Percentiles rank a stretch among this genome's conserved stretches.
Evolutionary conservation across 257 asterid species (phyloP).

Genomic region (Gardenia jasminoides): DNA sequence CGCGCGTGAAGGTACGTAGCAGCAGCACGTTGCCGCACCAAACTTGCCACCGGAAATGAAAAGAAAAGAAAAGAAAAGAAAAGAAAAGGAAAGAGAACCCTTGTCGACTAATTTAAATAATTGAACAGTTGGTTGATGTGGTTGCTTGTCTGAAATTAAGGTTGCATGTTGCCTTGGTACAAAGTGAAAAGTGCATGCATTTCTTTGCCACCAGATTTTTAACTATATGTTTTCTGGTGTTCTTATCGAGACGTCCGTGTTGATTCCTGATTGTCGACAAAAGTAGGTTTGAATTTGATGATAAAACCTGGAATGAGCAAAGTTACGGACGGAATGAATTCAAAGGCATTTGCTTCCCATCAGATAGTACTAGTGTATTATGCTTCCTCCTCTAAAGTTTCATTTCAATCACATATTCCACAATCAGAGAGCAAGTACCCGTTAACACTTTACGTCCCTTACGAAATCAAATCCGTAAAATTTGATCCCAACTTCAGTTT

Average conservation of each 20-base stretch:
- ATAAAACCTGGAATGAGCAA: neutral
- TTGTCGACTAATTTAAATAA: too few relatives aligned
- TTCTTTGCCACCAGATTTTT: neutral
- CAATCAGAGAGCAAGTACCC: neutral
- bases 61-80: neutral
- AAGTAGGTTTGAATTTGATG: neutral
- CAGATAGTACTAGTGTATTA: neutral
- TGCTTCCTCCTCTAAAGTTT: neutral
- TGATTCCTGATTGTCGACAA: constrained; percentile 1
- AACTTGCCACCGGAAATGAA: neutral
- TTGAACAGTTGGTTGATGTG: neutral
- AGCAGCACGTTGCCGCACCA: neutral
- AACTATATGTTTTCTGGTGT: neutral
- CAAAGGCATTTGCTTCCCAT: neutral
- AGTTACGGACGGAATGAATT: neutral
- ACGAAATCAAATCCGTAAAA: too few relatives aligned
- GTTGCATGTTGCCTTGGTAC: constrained; percentile 10
- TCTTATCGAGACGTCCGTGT: neutral
- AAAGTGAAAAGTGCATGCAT: constrained; percentile 2
- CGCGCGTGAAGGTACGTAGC: constrained; percentile 1
- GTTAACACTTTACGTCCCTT: too few relatives aligned
- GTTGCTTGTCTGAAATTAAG: constrained; percentile 16
- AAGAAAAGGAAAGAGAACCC: neutral
- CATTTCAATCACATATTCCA: neutral
- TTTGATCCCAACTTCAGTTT: too few relatives aligned